These are phyloP conservation scores for Zalerion maritima DNA, from an alignment of 495 filamentous ascomycete genomes.

Conservation along the genomic window DNA sequence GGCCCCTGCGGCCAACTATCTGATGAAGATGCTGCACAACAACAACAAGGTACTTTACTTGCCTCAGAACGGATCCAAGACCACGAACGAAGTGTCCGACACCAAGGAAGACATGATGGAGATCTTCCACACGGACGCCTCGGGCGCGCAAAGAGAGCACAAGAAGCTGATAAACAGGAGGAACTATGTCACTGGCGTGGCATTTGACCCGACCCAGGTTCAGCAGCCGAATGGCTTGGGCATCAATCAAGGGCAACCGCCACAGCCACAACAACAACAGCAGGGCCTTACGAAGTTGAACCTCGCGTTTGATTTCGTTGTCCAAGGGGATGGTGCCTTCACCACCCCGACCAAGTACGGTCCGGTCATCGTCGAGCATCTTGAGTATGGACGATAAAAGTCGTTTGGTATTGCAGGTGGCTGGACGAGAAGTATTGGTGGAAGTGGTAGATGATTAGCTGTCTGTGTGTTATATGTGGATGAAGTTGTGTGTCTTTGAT, in stretches of 20 bases:
- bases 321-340: conserved; percentile 75
- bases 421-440: no score
- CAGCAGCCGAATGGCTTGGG: conserved; percentile 25
- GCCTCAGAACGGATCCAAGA: conserved; percentile 78
- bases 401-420: no score
- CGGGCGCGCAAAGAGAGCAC: conserved; percentile 61
- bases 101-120: conserved; percentile 99
- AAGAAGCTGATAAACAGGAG: conserved; percentile 82
- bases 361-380: conserved; percentile 82
- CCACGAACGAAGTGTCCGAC: conserved; percentile 49
- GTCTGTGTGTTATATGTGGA: no score
- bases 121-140: conserved; percentile 85
- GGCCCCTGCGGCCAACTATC: conserved; percentile 64
- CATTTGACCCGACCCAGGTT: conserved; percentile 63
- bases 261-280: no score
- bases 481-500: no score
- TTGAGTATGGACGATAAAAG: conserved; percentile 65
- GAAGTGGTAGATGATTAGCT: no score
- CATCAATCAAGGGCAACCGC: no score
- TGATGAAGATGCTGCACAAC: conserved; percentile 83
- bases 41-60: conserved; percentile 84
- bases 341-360: conserved; percentile 84
- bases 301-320: conserved; percentile 91
- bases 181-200: conserved; percentile 90
- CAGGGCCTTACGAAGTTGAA: conserved; percentile 55